These are phyloP conservation scores for Exophiala bonariae DNA, from an alignment of 2,329 filamentous ascomycete species.

Conservation along the genomic window DNA sequence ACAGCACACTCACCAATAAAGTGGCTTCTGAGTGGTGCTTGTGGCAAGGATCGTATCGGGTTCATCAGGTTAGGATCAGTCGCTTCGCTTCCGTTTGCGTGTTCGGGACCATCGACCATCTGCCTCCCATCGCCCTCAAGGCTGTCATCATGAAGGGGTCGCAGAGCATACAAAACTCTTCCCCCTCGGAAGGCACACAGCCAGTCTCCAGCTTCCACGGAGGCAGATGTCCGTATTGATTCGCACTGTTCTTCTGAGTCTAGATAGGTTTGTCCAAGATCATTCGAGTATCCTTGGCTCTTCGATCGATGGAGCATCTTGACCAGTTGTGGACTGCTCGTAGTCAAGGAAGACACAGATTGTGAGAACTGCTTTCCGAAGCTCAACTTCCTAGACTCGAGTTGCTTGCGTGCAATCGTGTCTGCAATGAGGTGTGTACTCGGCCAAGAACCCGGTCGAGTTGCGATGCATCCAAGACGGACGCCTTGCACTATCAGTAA, in stretches of 20 bases:
- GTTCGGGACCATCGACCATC: too few species aligned
- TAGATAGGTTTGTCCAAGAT: constrained; percentile 9
- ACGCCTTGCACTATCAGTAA: constrained; percentile 9
- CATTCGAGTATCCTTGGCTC: constrained; percentile 3
- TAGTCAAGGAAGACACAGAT: constrained; percentile 6
- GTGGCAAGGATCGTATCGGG: not conserved
- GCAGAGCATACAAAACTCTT: constrained; percentile 11
- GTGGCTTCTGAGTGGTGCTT: constrained; percentile 2
- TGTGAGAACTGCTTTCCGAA: constrained; percentile 7
- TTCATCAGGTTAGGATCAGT: too few species aligned
- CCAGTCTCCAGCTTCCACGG: constrained; percentile 17
- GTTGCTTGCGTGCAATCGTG: not conserved
- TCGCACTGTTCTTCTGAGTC: constrained; percentile 4
- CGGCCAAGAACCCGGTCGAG: constrained; percentile 15
- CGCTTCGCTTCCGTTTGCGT: too few species aligned
- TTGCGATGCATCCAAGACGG: constrained; percentile 16
- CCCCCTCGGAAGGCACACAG: constrained; percentile 17
- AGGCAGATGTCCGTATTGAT: constrained; percentile 17
- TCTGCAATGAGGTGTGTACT: constrained; percentile 16
- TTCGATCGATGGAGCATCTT: not conserved
- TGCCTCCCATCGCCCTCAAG: too few species aligned
- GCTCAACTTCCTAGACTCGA: too few species aligned
- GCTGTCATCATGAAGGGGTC: not conserved
- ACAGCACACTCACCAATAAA: constrained; percentile 21
- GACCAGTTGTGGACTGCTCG: not conserved